Evolutionary conservation across 1,284 basidiomycete genomes (phyloP).

Genomic region (Amylostereum areolatum): DNA sequence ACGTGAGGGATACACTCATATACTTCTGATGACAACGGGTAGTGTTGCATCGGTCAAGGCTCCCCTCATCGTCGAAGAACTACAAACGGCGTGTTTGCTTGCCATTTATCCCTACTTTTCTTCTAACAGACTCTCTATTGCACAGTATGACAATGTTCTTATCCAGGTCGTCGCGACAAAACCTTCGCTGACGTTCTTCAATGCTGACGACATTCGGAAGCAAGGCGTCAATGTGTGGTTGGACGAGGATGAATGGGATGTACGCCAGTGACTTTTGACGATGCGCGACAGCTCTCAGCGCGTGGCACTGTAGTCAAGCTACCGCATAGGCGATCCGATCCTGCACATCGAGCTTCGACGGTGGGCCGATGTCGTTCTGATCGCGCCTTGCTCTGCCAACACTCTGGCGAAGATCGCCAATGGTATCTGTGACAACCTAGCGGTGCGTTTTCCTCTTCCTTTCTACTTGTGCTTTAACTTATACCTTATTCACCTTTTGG

Average conservation of each 20-base stretch:
- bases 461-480: not conserved
- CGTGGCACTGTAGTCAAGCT: constrained; percentile 19
- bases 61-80: constrained; percentile 78
- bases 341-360: constrained; percentile 93
- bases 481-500: not conserved
- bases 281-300: not conserved
- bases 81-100: constrained; percentile 55
- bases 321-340: constrained; percentile 84
- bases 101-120: not conserved
- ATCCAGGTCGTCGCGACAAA: constrained; percentile 85
- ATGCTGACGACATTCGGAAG: constrained; percentile 43
- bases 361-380: constrained; percentile 93
- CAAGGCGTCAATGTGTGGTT: constrained; percentile 75
- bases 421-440: constrained; percentile 88
- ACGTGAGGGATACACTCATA: constrained; percentile 45
- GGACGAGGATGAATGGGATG: constrained; percentile 90
- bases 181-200: constrained; percentile 75
- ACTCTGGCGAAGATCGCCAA: constrained; percentile 89
- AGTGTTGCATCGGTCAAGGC: constrained; percentile 94
- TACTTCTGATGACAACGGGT: constrained; percentile 84
- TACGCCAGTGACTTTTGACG: constrained; percentile 9
- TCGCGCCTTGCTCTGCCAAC: constrained; percentile 95
- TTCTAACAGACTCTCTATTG: constrained; percentile 4
- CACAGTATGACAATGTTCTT: constrained; percentile 65
- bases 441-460: constrained; percentile 39